phyloP scores from a whole-genome alignment of 306 rosid species.

The Vigna angularis region DNA sequence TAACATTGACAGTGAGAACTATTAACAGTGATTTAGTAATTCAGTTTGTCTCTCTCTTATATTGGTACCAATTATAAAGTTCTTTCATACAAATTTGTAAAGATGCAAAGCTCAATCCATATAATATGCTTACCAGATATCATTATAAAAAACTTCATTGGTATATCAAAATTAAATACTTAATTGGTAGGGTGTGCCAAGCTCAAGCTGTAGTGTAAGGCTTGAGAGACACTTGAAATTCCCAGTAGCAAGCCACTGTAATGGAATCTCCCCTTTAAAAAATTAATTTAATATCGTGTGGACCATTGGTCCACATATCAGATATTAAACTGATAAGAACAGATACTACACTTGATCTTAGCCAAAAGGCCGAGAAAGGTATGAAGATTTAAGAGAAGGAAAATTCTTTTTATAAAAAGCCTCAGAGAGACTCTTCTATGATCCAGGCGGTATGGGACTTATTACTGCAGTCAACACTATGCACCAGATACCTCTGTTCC shows the following conservation, averaged over 20 bases:
- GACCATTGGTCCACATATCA: slow-evolving; percentile 1
- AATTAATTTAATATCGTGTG: slow-evolving; percentile 3
- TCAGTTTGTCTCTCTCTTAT: too few relatives aligned
- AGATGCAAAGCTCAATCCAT: too few relatives aligned
- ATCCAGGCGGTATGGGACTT: background rate
- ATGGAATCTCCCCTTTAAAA: background rate
- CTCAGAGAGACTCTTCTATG: background rate
- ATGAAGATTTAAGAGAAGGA: background rate
- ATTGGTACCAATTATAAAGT: too few relatives aligned
- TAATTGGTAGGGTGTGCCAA: background rate
- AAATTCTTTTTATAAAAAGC: too few relatives aligned
- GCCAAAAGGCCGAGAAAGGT: slow-evolving; percentile 35
- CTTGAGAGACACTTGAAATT: background rate
- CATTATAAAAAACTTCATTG: too few relatives aligned
- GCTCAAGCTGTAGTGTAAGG: background rate
- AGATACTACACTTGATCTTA: slow-evolving; percentile 39
- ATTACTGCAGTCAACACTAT: too few relatives aligned
- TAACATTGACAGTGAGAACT: too few relatives aligned
- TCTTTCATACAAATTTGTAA: too few relatives aligned
- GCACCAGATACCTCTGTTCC: too few relatives aligned
- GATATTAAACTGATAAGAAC: slow-evolving; percentile 35
- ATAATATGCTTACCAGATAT: too few relatives aligned
- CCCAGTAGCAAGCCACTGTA: background rate
- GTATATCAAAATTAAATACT: too few relatives aligned
- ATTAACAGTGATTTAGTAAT: too few relatives aligned